These are phyloP conservation scores for Solanum ahanhuiri DNA, from an alignment of 257 asterid genomes.

Conservation along the genomic window DNA sequence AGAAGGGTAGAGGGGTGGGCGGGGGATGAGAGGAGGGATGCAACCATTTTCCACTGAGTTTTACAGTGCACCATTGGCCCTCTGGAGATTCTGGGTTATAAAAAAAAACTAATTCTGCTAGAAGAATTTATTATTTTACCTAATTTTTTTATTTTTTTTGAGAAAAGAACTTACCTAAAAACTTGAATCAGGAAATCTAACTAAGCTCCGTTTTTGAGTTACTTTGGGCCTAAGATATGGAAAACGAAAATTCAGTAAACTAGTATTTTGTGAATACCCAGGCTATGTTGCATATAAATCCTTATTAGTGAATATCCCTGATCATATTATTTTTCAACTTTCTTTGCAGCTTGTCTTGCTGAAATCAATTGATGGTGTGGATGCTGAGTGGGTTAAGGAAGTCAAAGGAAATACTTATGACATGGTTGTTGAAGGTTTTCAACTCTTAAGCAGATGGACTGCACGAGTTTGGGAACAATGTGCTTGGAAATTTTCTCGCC, in stretches of 20 bases:
- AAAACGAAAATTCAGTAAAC: background rate
- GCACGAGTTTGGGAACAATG: constrained; percentile 96
- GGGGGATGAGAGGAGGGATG: background rate
- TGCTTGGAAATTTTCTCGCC: constrained; percentile 99
- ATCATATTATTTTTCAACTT: constrained; percentile 1
- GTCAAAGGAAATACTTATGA: constrained; percentile 90
- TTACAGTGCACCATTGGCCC: background rate
- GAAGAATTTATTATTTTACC: background rate
- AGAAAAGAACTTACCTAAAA: background rate
- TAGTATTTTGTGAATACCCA: background rate
- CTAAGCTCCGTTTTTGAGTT: background rate
- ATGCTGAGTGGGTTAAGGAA: constrained; percentile 91
- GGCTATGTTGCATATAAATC: background rate
- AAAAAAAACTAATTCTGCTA: background rate
- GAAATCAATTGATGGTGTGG: constrained; percentile 76
- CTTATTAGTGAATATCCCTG: constrained; percentile 3
- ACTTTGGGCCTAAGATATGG: background rate
- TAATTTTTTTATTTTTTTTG: background rate
- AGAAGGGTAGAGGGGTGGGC: background rate
- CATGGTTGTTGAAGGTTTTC: constrained; percentile 97
- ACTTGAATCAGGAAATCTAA: background rate
- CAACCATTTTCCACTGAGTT: background rate
- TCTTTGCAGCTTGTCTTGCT: constrained; percentile 65
- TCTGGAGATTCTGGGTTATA: background rate
- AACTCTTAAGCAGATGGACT: constrained; percentile 94